Evolutionary conservation across 2,329 filamentous ascomycete species (phyloP), one percentile per base, ranked within the genome.

Genomic region (Amylocarpus encephaloides): DNA sequence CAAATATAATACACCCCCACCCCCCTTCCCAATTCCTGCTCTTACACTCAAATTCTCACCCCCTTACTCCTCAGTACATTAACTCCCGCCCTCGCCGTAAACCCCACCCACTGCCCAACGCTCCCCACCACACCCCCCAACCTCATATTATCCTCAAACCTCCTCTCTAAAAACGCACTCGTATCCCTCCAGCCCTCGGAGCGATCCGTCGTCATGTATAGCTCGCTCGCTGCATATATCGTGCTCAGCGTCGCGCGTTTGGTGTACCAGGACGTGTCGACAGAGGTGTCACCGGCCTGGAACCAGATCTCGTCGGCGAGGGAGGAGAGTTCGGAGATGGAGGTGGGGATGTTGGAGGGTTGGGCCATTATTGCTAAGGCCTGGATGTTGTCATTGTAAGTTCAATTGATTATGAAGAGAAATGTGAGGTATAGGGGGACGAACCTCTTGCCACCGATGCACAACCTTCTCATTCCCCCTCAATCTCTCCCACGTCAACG

Each of bases 281-380:
- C 87, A 18, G 83, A 79, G 18, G 72, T 75, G 68, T 97, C 93
- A 45, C 89, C 88, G 0, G 92, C 81, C 3, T 95, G 79, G 63
- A 86, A 90, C 77, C 86, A 88, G 46, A 98, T 94, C 68, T 98
- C 93, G 67, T 96, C 92, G n/a, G 86, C 79, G 4, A 98, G 80
- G 44, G 79, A 74, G 38, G 86, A 83, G 3, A 98, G 79, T 70
- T 97, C 93, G 40, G 77, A 77, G 2, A 96, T 66, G 0, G 90
- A 91, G 7, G 80, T 71, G 0, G 88, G 80, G 32, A 94, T 77
- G 67, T 92, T 86, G 53, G 77, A 80, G 0, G 89, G 87, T 51
- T 94, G 83, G 4, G 90, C 89, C 87, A 96, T 95, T 54, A 95
- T 74, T 3, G 88, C 90, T 2, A 97, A 76, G 40, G 92, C 93